A percentile compares a stretch with the other conserved stretches of the same genome.
Evolutionary conservation across 805 yeast species (phyloP).

Genomic region (Hanseniaspora occidentalis): DNA sequence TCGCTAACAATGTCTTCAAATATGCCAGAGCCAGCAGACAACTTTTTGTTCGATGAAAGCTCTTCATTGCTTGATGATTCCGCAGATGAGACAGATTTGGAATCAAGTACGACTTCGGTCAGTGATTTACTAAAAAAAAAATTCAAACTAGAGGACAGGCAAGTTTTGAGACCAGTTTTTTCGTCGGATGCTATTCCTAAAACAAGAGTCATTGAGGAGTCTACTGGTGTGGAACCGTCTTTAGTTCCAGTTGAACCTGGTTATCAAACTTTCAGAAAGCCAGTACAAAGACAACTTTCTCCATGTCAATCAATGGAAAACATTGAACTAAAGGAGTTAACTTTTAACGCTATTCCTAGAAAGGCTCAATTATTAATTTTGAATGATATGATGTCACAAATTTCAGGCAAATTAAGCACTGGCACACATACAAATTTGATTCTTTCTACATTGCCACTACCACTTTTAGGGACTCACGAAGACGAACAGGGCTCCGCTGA

Average conservation of each 20-base stretch:
- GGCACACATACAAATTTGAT: slow-evolving; percentile 47
- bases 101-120: slow-evolving; percentile 3
- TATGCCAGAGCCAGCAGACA: slow-evolving; percentile 28
- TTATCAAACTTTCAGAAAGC: slow-evolving; percentile 7
- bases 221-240: slow-evolving; percentile 55
- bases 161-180: slow-evolving; percentile 39
- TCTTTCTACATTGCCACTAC: slow-evolving; percentile 85
- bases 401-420: slow-evolving; percentile 29
- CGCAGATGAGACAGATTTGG: slow-evolving; percentile 21
- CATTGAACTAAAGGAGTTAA: slow-evolving; percentile 25
- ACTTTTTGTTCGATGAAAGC: slow-evolving; percentile 9
- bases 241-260: slow-evolving; percentile 38
- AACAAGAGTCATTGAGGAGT: slow-evolving; percentile 54
- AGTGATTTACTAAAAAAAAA: slow-evolving; percentile 3
- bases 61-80: slow-evolving; percentile 20
- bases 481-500: slow-evolving; percentile 57
- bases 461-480: slow-evolving; percentile 69
- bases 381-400: slow-evolving; percentile 66
- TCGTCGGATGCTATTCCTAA: slow-evolving; percentile 63
- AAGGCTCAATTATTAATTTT: slow-evolving; percentile 80
- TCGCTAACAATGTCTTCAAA: slow-evolving; percentile 67
- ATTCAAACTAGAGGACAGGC: neutral
- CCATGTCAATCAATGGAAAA: slow-evolving; percentile 23
- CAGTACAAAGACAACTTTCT: slow-evolving; percentile 17
- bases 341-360: slow-evolving; percentile 84